Percentiles rank a stretch among this genome's conserved stretches.
Conservation (phyloP, 2,329 filamentous ascomycete species). For the Sporothrix inflata region DNA sequence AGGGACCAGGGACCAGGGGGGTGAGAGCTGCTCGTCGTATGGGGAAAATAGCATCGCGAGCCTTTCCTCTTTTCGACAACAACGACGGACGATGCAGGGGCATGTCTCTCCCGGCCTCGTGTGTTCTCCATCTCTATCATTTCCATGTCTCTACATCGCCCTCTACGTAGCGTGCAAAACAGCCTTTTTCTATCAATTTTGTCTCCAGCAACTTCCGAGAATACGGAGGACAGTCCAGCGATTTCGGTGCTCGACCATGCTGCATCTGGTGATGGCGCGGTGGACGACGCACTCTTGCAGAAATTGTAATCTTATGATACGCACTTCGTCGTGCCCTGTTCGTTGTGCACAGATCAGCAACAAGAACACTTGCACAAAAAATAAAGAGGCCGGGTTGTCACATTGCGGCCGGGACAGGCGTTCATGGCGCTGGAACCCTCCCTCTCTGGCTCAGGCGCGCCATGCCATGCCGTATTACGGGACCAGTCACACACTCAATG, state of each 20-base stretch:
- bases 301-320: neutral
- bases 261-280: constrained; percentile 1
- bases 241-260: neutral
- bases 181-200: neutral
- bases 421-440: constrained; percentile 16
- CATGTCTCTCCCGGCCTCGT: neutral
- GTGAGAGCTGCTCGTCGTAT: neutral
- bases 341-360: neutral
- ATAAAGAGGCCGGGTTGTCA: neutral
- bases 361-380: neutral
- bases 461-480: constrained; percentile 5
- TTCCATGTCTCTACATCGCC: too few relatives aligned
- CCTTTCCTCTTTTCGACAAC: neutral
- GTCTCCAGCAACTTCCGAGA: neutral
- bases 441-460: neutral
- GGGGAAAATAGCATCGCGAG: neutral
- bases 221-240: neutral
- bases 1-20: neutral
- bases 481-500: neutral
- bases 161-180: too few relatives aligned
- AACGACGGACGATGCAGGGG: neutral
- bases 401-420: neutral
- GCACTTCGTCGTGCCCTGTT: neutral
- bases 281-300: neutral
- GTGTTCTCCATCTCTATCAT: neutral